A percentile compares a stretch with the other conserved stretches of the same genome.
phyloP scores from a whole-genome alignment of 371 early-diverging fungal species.

The Zancudomyces culisetae region DNA sequence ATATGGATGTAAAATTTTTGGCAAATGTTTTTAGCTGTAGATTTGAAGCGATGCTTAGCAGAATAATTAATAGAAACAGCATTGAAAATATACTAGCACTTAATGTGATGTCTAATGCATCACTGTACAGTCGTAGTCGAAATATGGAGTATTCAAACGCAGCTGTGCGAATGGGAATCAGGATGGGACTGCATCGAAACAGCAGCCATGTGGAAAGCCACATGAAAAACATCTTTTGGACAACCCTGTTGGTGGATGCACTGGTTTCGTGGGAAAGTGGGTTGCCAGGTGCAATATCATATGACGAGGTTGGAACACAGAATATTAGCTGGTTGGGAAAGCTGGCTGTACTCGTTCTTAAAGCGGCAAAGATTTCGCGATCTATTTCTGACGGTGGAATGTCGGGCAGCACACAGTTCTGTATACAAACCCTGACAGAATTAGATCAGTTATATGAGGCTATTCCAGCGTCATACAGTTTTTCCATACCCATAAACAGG shows the following conservation, averaged over 20 bases:
- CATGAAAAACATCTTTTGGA: neutral
- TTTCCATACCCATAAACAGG: too few species aligned
- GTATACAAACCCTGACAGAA: neutral
- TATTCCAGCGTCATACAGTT: neutral
- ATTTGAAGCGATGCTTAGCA: neutral
- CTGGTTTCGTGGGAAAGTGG: neutral
- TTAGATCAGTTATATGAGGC: neutral
- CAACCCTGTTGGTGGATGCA: neutral
- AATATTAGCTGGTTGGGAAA: neutral
- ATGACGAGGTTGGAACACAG: neutral
- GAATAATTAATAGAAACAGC: neutral
- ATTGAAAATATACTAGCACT: neutral
- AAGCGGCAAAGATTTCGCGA: neutral
- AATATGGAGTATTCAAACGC: neutral
- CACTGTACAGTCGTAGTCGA: neutral
- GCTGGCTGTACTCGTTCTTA: neutral
- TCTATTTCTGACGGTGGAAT: neutral
- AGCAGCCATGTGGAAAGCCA: neutral
- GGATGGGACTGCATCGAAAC: neutral
- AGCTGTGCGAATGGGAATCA: neutral
- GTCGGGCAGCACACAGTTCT: neutral
- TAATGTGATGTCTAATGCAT: neutral
- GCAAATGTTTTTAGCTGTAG: neutral
- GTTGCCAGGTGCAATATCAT: neutral
- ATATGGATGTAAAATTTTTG: neutral